These are phyloP conservation scores for Vaccinium corymbosum DNA, from an alignment of 148 eudicot species.

Conservation along the genomic window DNA sequence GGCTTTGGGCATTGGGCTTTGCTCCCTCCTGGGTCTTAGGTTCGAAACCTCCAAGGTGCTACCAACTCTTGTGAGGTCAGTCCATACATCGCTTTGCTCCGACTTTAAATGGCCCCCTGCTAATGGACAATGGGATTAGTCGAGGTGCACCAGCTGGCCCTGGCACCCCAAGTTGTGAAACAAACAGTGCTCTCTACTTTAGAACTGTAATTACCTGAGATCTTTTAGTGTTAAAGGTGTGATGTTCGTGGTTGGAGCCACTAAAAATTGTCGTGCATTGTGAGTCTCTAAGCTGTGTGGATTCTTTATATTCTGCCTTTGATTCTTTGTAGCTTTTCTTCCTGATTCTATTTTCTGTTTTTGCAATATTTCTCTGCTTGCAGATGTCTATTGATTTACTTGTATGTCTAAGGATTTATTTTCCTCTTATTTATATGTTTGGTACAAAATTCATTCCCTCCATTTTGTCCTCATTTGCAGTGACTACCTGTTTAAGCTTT, in stretches of 20 bases:
- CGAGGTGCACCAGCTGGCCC: no score
- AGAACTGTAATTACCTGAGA: background rate
- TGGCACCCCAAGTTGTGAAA: no score
- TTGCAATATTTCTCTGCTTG: background rate
- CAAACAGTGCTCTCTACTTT: no score
- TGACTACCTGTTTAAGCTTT: slow-evolving; percentile 45
- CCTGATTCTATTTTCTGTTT: background rate
- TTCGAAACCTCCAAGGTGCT: background rate
- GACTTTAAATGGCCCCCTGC: no score
- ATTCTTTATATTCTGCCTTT: background rate
- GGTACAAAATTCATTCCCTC: background rate
- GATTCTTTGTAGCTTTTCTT: background rate
- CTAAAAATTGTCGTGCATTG: background rate
- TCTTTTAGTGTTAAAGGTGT: background rate
- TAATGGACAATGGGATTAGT: no score
- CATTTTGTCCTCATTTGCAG: slow-evolving; percentile 25
- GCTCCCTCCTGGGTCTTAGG: background rate
- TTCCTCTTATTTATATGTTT: background rate
- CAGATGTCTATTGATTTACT: background rate
- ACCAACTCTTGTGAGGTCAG: background rate
- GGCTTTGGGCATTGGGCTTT: background rate
- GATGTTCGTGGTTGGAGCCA: background rate
- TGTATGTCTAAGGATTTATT: background rate
- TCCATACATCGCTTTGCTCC: no score
- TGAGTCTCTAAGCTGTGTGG: background rate